Percentiles rank a stretch among this genome's conserved stretches.
Conservation (phyloP, 1,139 yeast species). For the Zygosaccharomyces pseudobailii region DNA sequence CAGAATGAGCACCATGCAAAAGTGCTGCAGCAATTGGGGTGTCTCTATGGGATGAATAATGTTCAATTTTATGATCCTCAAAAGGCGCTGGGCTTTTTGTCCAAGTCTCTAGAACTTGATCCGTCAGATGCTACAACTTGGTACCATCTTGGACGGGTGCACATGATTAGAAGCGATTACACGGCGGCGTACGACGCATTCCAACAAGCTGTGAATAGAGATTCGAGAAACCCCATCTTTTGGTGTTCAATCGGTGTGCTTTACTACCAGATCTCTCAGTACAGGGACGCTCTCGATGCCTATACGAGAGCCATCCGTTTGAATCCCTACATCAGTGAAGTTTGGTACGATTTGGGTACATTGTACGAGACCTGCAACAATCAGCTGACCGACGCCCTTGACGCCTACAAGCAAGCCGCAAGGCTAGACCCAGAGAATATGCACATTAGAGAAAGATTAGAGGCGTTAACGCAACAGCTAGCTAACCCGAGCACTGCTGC, state of each 20-base stretch:
- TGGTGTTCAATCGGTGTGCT: conserved; percentile 99
- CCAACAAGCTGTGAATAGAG: conserved; percentile 97
- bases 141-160: conserved; percentile 94
- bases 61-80: conserved; percentile 68
- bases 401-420: conserved; percentile 95
- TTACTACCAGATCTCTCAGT: conserved; percentile 92
- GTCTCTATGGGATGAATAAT: conserved; percentile 82
- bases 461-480: conserved; percentile 60
- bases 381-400: conserved; percentile 90
- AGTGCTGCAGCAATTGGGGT: conserved; percentile 92
- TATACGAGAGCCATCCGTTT: conserved; percentile 93
- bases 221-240: conserved; percentile 92
- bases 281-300: conserved; percentile 94
- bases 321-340: conserved; percentile 93
- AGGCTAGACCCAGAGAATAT: conserved; percentile 91
- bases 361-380: conserved; percentile 95
- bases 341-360: conserved; percentile 97
- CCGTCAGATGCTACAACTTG: conserved; percentile 91
- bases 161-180: conserved; percentile 93
- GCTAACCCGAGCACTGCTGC: conserved; percentile 16
- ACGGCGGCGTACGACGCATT: conserved; percentile 96
- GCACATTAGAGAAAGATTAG: conserved; percentile 88
- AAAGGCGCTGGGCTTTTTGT: conserved; percentile 72
- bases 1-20: conserved; percentile 94
- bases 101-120: conserved; percentile 86